Evolutionary conservation across 2,329 filamentous ascomycete species (phyloP).

Genomic region (Talaromyces sp.): DNA sequence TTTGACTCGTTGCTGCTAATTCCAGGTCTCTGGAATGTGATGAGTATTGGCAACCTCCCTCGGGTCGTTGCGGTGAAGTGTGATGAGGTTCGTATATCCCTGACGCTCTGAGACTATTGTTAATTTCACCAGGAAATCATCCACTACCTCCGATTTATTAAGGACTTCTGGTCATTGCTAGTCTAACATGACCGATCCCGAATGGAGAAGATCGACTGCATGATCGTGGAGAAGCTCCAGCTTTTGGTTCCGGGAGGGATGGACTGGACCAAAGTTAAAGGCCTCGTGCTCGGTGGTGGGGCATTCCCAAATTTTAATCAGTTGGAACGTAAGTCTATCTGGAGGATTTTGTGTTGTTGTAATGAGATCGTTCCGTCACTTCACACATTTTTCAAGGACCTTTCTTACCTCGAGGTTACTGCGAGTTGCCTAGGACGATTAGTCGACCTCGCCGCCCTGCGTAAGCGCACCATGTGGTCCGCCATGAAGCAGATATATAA

Average conservation of each 20-base stretch:
- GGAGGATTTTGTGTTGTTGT: not conserved
- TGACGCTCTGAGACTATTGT: not conserved
- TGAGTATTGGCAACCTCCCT: conserved; percentile 3
- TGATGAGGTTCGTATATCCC: not conserved
- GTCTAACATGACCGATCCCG: conserved; percentile 20
- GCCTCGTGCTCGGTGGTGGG: not conserved
- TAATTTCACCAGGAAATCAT: conserved; percentile 20
- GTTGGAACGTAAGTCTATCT: conserved; percentile 14
- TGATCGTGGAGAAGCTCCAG: conserved; percentile 1
- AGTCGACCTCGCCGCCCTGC: not conserved
- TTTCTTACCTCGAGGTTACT: conserved; percentile 27
- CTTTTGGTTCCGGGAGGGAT: not conserved
- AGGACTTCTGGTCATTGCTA: conserved; percentile 26
- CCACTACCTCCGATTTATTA: conserved; percentile 25
- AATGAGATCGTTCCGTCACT: conserved; percentile 17
- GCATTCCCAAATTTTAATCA: not conserved
- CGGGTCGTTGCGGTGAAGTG: not conserved
- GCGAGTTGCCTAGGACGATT: not conserved
- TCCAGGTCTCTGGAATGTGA: not conserved
- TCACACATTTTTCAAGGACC: conserved; percentile 35
- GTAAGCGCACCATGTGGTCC: not conserved
- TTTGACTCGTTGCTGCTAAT: conserved; percentile 6
- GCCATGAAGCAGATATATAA: not conserved
- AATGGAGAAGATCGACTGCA: conserved; percentile 22
- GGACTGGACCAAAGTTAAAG: not conserved